Percentiles rank a stretch among this genome's conserved stretches.
These are phyloP conservation scores for Metschnikowia gruessii DNA, from an alignment of 805 yeast species.

Conservation along the genomic window DNA sequence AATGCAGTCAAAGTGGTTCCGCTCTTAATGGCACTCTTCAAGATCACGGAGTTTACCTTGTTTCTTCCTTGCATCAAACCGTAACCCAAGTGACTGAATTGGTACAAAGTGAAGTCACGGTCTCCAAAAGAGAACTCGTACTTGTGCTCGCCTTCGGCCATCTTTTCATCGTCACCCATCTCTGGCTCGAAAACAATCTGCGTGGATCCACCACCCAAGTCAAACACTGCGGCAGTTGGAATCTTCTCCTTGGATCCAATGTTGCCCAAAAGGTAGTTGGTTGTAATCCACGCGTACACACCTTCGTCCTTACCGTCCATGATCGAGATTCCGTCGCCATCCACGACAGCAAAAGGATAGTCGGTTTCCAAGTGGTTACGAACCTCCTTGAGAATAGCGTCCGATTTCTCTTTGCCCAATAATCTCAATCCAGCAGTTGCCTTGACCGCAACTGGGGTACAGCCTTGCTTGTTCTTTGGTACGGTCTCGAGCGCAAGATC, in stretches of 20 bases:
- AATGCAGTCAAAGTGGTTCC: slow-evolving; percentile 24
- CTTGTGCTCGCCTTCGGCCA: slow-evolving; percentile 88
- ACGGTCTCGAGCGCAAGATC: slow-evolving; percentile 71
- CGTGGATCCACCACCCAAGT: slow-evolving; percentile 97
- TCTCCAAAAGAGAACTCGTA: slow-evolving; percentile 79
- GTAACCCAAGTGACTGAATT: slow-evolving; percentile 91
- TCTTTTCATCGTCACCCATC: slow-evolving; percentile 52
- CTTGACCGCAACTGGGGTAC: slow-evolving; percentile 94
- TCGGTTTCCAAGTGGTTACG: slow-evolving; percentile 68
- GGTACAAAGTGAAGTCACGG: slow-evolving; percentile 77
- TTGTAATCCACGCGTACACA: slow-evolving; percentile 97
- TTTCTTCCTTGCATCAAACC: slow-evolving; percentile 94
- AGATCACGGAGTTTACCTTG: slow-evolving; percentile 65
- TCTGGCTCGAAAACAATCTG: slow-evolving; percentile 97
- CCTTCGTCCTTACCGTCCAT: slow-evolving; percentile 99
- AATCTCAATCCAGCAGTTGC: slow-evolving; percentile 97
- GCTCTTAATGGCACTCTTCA: slow-evolving; percentile 46
- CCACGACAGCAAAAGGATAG: slow-evolving; percentile 91
- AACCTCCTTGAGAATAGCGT: slow-evolving; percentile 72
- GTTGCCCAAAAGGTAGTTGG: slow-evolving; percentile 89
- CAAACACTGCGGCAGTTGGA: slow-evolving; percentile 96
- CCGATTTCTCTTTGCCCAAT: slow-evolving; percentile 72
- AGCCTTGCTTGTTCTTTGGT: slow-evolving; percentile 67
- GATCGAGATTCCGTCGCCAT: slow-evolving; percentile 80
- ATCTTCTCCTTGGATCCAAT: slow-evolving; percentile 73